Evolutionary conservation across 495 filamentous ascomycete genomes (phyloP), one percentile per base, ranked within the genome.

Genomic region (Penicillium verhagenii): DNA sequence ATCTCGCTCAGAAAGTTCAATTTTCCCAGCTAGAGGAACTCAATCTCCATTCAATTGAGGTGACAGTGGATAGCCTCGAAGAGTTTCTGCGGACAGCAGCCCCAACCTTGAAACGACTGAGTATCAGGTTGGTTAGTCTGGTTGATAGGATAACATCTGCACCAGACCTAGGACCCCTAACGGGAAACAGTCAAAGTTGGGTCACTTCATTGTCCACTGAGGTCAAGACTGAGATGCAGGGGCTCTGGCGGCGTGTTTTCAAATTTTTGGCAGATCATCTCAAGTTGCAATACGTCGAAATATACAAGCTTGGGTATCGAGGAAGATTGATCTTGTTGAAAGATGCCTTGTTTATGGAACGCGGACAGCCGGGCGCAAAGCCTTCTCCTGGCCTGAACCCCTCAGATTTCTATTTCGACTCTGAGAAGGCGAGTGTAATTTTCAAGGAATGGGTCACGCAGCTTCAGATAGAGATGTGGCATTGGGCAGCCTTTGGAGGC

Each of bases 1-100:
- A 51, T 42, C 14, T 51, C 48, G 26, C 48, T 23, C 37, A 51
- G 35, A 40, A 13, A 24, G 28, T 51, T 11, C 48, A 37, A 20
- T 51, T 51, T 38, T 40, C 33, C 20, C 21, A 51, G 48, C 48
- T 51, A 28, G 33, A 28, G 37, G 48, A 51, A 40, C 48, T 51
- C 42, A 20, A 51, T 42, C 35, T 51, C 42, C 37, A 51, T 24
- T 51, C 48, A n/a, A 51, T 51, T n/a, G 37, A 51, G 35, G 35
- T 51, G 31, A 51, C 37, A 25, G 23, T 51, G 21, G 25, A 42
- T 16, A 37, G 6, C 14, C 16, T 51, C 23, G 14, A 51, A 16
- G 13, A 18, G 10, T 51, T 51, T 42, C 7, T 42, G 1, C 48
- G 23, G 21, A 51, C 48, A 40, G 48, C 48, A 29, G 48, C 48